Conservation (phyloP, 2,329 filamentous ascomycete species). For the Pseudopithomyces chartarum region DNA sequence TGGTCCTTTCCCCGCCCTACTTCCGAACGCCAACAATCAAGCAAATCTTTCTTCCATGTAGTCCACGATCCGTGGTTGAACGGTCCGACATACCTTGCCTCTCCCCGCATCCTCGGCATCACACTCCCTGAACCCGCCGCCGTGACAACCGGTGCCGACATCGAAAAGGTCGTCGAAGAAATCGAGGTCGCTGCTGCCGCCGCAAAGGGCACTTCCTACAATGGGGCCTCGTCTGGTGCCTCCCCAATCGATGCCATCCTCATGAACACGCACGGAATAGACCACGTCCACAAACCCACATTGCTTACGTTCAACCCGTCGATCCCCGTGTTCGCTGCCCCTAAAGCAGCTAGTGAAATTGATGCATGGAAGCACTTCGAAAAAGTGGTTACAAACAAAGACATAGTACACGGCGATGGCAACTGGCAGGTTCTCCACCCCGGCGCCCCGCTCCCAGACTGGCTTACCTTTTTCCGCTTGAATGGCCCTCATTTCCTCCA, state of each 20-base stretch:
- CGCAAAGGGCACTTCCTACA: neutral
- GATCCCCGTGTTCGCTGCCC: slow-evolving; percentile 7
- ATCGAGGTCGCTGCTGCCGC: neutral
- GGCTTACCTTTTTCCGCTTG: slow-evolving; percentile 12
- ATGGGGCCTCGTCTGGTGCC: no score
- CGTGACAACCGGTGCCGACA: neutral
- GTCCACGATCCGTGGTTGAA: slow-evolving; percentile 12
- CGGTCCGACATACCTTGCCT: neutral
- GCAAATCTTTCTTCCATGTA: slow-evolving; percentile 10
- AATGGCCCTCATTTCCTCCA: slow-evolving; percentile 11
- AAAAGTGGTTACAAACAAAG: neutral
- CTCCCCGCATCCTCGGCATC: slow-evolving; percentile 3
- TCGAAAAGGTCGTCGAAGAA: neutral
- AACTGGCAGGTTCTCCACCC: slow-evolving; percentile 1
- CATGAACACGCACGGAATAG: slow-evolving; percentile 5
- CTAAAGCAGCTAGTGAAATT: neutral
- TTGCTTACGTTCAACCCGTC: slow-evolving; percentile 3
- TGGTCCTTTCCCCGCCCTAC: slow-evolving; percentile 9
- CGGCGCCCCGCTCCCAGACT: slow-evolving; percentile 3
- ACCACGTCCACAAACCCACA: slow-evolving; percentile 11
- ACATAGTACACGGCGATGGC: neutral
- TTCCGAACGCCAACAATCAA: neutral
- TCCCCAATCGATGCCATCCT: slow-evolving; percentile 8
- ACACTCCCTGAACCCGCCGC: neutral
- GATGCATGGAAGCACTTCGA: neutral